Conservation (phyloP, 306 rosid species). For the Glycyrrhiza uralensis region DNA sequence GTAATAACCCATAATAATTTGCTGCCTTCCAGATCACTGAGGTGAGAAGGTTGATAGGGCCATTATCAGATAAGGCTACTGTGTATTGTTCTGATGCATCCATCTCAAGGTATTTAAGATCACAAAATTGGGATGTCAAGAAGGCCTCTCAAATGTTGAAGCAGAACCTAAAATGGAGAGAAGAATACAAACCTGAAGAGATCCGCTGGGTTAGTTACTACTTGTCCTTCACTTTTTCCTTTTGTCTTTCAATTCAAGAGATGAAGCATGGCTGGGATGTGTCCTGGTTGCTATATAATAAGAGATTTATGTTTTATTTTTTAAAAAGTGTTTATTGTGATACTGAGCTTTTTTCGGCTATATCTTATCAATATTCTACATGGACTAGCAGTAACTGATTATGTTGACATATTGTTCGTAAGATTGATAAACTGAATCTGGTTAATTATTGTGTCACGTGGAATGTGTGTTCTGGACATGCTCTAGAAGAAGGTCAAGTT, state of each 20-base stretch:
- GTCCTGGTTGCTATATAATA: no score
- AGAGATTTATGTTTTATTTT: no score
- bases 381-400: background rate
- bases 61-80: slow-evolving; percentile 55
- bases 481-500: background rate
- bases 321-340: no score
- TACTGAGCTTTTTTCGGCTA: background rate
- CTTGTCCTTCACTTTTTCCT: background rate
- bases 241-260: background rate
- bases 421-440: background rate
- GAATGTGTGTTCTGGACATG: background rate
- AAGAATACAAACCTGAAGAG: slow-evolving; percentile 78
- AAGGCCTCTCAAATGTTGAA: slow-evolving; percentile 82
- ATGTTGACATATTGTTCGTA: background rate
- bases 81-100: slow-evolving; percentile 75
- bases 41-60: slow-evolving; percentile 62
- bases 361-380: background rate
- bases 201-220: slow-evolving; percentile 64
- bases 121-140: slow-evolving; percentile 88
- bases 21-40: slow-evolving; percentile 58
- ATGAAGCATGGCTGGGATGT: background rate
- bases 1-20: background rate
- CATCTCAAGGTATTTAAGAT: slow-evolving; percentile 60
- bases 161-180: slow-evolving; percentile 78
- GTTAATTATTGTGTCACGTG: background rate